phyloP scores from a whole-genome alignment of 805 yeast genomes.

The Candida maesae region DNA sequence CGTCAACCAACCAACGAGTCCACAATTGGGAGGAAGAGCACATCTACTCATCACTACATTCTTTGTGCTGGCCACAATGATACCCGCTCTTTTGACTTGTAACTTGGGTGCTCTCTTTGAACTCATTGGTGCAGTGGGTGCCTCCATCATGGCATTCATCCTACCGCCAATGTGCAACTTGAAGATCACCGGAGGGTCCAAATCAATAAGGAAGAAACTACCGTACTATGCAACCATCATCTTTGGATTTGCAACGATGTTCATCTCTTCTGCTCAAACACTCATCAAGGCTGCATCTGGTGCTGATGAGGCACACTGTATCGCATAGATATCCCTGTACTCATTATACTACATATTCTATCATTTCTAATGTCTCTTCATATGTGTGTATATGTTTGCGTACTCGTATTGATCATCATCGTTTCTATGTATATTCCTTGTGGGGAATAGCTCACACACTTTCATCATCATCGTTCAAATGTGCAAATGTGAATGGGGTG shows the following conservation, averaged over 20 bases:
- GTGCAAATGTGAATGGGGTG: conserved; percentile 73
- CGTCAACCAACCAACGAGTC: conserved; percentile 34
- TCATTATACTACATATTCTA: too few relatives aligned
- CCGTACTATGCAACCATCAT: conserved; percentile 58
- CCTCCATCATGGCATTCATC: conserved; percentile 88
- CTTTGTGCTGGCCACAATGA: conserved; percentile 66
- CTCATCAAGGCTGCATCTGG: conserved; percentile 34
- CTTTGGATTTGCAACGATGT: conserved; percentile 77
- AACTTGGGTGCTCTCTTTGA: conserved; percentile 87
- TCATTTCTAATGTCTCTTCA: too few relatives aligned
- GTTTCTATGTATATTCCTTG: neutral
- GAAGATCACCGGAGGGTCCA: conserved; percentile 50
- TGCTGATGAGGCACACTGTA: conserved; percentile 20
- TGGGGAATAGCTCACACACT: neutral
- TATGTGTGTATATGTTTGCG: too few relatives aligned
- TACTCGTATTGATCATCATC: neutral
- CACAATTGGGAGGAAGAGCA: conserved; percentile 40
- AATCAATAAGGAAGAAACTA: conserved; percentile 39
- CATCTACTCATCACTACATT: conserved; percentile 65
- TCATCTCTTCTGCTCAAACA: conserved; percentile 77
- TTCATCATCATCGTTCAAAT: conserved; percentile 6
- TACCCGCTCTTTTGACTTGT: conserved; percentile 74
- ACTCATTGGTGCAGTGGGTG: conserved; percentile 89
- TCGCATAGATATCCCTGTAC: too few relatives aligned
- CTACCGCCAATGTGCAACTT: conserved; percentile 83